Percentiles rank a stretch among this genome's conserved stretches.
phyloP scores from a whole-genome alignment of 495 filamentous ascomycete species.

The Annulohypoxylon maeteangense region DNA sequence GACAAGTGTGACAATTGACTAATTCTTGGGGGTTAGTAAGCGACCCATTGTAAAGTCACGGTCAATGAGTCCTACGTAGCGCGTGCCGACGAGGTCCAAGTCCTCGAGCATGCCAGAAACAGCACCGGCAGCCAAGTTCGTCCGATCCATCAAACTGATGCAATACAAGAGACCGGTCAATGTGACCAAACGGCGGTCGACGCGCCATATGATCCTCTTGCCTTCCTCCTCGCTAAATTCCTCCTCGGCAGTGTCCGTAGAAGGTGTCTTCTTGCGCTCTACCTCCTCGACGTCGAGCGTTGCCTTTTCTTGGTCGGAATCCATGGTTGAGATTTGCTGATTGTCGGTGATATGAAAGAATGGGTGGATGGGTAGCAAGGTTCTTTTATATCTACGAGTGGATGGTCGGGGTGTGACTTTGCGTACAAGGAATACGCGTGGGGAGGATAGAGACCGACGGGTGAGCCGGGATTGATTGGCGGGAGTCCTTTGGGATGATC shows the following conservation, averaged over 20 bases:
- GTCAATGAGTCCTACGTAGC: constrained; percentile 50
- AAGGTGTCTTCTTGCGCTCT: constrained; percentile 33
- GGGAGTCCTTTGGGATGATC: background rate
- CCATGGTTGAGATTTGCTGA: constrained; percentile 30
- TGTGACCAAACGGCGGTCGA: constrained; percentile 69
- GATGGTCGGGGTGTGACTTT: background rate
- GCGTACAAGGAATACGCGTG: constrained; percentile 8
- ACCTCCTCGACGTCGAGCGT: constrained; percentile 34
- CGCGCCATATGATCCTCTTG: constrained; percentile 60
- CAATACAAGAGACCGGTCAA: constrained; percentile 69
- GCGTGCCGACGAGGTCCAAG: constrained; percentile 56
- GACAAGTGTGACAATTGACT: constrained; percentile 64
- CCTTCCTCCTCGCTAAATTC: constrained; percentile 36
- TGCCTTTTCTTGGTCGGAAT: constrained; percentile 43
- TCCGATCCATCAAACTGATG: constrained; percentile 70
- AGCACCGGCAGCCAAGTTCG: constrained; percentile 66
- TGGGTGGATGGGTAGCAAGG: background rate
- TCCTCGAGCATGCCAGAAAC: constrained; percentile 67
- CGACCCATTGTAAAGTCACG: background rate
- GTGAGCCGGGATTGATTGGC: constrained; percentile 22
- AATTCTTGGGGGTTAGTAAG: constrained; percentile 39
- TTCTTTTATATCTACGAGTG: constrained; percentile 19
- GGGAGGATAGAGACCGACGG: constrained; percentile 32
- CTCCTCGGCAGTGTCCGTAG: constrained; percentile 27
- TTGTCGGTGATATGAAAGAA: background rate